Base-by-base conservation (phyloP, 345 rosid genomes). In the Gossypium turneri region DNA sequence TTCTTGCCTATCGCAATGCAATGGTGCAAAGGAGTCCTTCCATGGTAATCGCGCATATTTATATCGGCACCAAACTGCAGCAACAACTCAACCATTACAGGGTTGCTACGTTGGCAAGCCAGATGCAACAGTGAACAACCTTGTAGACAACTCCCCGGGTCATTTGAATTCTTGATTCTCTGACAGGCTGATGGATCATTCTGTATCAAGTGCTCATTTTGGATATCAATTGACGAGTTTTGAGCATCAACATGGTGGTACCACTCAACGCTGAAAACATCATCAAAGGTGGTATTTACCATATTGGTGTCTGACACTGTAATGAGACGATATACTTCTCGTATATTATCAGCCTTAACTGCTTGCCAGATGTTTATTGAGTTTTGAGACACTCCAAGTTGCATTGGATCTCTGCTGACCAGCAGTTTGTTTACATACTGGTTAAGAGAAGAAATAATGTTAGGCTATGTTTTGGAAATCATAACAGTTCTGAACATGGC, bases 121-220 rank as follows among this genome's bases (percentile, higher is more conserved):
- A 94, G 83, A 78, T 94, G 98, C 83, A 94, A 82, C 69, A 94
- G 52, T 2, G 94, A 89, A 77, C 92, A 88, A 67, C 98, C 98
- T 75, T 89, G 94, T 74, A 91, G 90, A 82, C 94, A 91, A 66
- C 63, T 89, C 74, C 85, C 85, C 16, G 86, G 81, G 53, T 88
- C 92, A n/a, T 80, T 80, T 25, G 88, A 82, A 76, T 85, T 87
- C 55, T 74, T 84, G 79, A 89, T 86, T 82, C 85, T 88, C 80
- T 80, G 84, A 81, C 94, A 93, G 76, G 73, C 63, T 67, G 82
- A 79, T 72, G 92, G 97, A 83, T 88, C 90, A 52, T 74, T 72
- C 45, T 62, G 75, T 79, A 79, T 82, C 69, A n/a, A 72, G 45
- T 78, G 82, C 12, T 48, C 72, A 56, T 58, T 63, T 45, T 22